Evolutionary conservation across 163 green algal species (phyloP).

Genomic region (Coccomyxa subellipsoidea): DNA sequence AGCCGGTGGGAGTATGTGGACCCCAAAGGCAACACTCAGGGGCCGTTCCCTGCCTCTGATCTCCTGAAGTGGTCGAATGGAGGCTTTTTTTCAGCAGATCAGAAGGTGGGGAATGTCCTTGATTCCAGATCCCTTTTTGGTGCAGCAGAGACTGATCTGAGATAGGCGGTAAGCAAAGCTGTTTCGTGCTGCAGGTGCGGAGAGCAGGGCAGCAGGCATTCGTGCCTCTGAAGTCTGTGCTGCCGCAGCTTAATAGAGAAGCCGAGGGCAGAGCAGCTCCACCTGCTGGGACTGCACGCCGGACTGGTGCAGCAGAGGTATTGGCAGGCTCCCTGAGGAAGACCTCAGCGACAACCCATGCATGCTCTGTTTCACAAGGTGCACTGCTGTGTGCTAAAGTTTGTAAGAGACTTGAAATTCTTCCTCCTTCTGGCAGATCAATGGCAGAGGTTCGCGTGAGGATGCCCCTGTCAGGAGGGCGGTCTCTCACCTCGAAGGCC

Average conservation of each 20-base stretch:
- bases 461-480: neutral
- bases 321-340: neutral
- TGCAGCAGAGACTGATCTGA: neutral
- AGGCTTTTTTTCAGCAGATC: conserved; percentile 2
- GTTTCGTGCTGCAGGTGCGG: neutral
- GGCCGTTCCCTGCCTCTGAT: neutral
- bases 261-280: neutral
- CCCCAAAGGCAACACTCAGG: neutral
- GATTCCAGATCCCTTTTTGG: neutral
- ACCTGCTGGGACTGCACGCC: neutral
- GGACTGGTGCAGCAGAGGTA: neutral
- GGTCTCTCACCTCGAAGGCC: neutral
- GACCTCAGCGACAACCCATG: neutral
- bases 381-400: neutral
- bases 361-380: neutral
- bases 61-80: neutral
- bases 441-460: neutral
- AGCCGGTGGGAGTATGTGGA: neutral
- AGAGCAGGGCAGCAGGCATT: neutral
- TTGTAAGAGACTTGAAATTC: no score
- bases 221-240: neutral
- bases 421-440: neutral
- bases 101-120: neutral
- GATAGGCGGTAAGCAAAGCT: neutral
- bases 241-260: neutral